These are phyloP conservation scores for Tolypocladium album DNA, from an alignment of 2,329 filamentous ascomycete genomes.

Conservation along the genomic window DNA sequence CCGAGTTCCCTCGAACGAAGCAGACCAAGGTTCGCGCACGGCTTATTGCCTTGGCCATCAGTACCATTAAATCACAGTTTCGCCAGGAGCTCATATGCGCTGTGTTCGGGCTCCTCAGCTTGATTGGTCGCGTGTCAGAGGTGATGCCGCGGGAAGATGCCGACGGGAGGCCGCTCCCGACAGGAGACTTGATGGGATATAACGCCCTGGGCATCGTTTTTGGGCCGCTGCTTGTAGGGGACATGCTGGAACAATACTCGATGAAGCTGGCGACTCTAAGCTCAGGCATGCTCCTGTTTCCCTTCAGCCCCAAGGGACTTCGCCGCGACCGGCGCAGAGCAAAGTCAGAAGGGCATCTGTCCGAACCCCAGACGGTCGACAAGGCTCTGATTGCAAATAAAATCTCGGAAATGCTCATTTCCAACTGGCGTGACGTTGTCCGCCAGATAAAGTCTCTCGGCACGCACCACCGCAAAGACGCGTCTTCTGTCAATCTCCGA, in stretches of 20 bases:
- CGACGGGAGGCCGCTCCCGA: slow-evolving; percentile 39
- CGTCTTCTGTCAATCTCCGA: slow-evolving; percentile 6
- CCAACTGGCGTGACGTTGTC: slow-evolving; percentile 54
- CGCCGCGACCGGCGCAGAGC: slow-evolving; percentile 14
- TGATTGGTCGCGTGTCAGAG: slow-evolving; percentile 49
- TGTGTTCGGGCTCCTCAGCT: slow-evolving; percentile 53
- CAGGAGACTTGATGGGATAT: slow-evolving; percentile 53
- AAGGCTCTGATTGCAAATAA: slow-evolving; percentile 47
- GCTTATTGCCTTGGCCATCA: slow-evolving; percentile 54
- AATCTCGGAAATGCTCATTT: slow-evolving; percentile 55
- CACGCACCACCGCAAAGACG: slow-evolving; percentile 12
- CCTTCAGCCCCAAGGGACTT: slow-evolving; percentile 30
- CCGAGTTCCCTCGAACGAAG: slow-evolving; percentile 41
- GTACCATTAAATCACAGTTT: slow-evolving; percentile 46
- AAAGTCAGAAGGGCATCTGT: slow-evolving; percentile 3
- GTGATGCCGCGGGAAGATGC: slow-evolving; percentile 39
- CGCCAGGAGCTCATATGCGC: slow-evolving; percentile 54
- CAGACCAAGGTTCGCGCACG: slow-evolving; percentile 47
- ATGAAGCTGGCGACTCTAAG: slow-evolving; percentile 32
- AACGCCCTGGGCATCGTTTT: slow-evolving; percentile 52
- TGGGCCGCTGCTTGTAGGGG: slow-evolving; percentile 51
- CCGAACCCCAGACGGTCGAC: slow-evolving; percentile 29
- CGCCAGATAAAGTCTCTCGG: slow-evolving; percentile 43
- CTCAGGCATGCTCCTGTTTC: slow-evolving; percentile 30
- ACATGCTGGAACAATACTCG: slow-evolving; percentile 41